Evolutionary conservation across 352 stramenopile species (phyloP).

Genomic region (Phytophthora kernoviae): DNA sequence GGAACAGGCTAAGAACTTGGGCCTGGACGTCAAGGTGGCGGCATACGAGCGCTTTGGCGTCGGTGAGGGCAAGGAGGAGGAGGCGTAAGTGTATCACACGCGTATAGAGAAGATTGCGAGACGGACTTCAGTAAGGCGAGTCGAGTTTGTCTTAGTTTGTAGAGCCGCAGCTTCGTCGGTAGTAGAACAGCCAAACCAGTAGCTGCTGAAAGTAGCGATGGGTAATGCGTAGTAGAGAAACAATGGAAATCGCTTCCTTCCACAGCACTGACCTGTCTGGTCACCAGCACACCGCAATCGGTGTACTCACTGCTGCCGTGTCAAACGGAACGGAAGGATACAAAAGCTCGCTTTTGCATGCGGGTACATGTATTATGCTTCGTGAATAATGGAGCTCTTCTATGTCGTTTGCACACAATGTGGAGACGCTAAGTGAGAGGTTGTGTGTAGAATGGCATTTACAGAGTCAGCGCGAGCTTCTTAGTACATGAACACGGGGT

Average conservation of each 20-base stretch:
- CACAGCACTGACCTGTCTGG: too few species aligned
- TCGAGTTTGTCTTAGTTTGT: background rate
- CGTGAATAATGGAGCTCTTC: slow-evolving; percentile 21
- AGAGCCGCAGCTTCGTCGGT: slow-evolving; percentile 3
- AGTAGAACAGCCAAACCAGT: slow-evolving; percentile 15
- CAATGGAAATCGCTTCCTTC: slow-evolving; percentile 18
- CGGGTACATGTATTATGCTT: slow-evolving; percentile 22
- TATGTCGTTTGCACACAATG: slow-evolving; percentile 32
- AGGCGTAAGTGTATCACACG: slow-evolving; percentile 30
- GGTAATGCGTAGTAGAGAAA: slow-evolving; percentile 20
- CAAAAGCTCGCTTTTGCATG: slow-evolving; percentile 1
- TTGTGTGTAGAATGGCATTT: slow-evolving; percentile 34
- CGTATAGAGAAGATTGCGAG: slow-evolving; percentile 11
- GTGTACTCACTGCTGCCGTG: too few species aligned
- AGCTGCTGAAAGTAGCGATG: slow-evolving; percentile 7
- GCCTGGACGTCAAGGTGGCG: slow-evolving; percentile 59
- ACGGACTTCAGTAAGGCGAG: background rate
- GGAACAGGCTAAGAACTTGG: slow-evolving; percentile 62
- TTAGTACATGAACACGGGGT: slow-evolving; percentile 97
- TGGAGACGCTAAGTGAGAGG: slow-evolving; percentile 21
- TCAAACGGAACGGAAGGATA: background rate
- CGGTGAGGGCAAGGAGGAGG: slow-evolving; percentile 56
- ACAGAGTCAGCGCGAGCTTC: slow-evolving; percentile 30
- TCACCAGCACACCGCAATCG: too few species aligned
- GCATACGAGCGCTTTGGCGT: slow-evolving; percentile 85